Conservation (phyloP, 2,329 filamentous ascomycete species). For the Onygenales sp. region DNA sequence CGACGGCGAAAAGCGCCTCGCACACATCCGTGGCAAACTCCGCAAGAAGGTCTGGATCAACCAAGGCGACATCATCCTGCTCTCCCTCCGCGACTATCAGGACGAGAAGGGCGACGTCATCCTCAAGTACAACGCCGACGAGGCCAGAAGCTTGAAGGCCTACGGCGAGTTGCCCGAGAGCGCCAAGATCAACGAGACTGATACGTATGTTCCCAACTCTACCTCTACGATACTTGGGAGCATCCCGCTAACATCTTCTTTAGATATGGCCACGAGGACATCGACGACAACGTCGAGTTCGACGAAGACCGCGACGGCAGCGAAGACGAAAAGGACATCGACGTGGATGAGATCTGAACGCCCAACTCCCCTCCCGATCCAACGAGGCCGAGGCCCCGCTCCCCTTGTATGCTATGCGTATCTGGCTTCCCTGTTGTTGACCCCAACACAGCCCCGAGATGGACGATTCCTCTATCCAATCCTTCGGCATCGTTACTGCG, state of each 20-base stretch:
- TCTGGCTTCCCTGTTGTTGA: constrained; percentile 4
- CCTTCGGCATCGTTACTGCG: not conserved
- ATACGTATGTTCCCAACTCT: constrained; percentile 54
- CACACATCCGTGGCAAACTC: constrained; percentile 88
- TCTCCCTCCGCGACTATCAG: constrained; percentile 84
- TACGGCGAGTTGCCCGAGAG: constrained; percentile 96
- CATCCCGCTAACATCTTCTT: constrained; percentile 4
- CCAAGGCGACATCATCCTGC: constrained; percentile 87
- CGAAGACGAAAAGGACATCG: constrained; percentile 67
- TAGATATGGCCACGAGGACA: constrained; percentile 66
- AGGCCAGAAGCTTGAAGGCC: constrained; percentile 88
- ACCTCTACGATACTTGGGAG: not conserved
- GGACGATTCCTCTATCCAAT: not conserved
- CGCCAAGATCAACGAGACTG: constrained; percentile 99
- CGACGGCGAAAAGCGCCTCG: constrained; percentile 78
- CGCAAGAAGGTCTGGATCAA: constrained; percentile 99
- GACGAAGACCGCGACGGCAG: constrained; percentile 73
- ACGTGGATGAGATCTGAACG: constrained; percentile 86
- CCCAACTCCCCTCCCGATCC: not conserved
- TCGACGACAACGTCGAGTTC: constrained; percentile 98
- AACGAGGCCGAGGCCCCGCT: constrained; percentile 1
- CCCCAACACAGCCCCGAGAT: not conserved
- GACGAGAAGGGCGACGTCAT: constrained; percentile 90
- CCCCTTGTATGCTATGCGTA: constrained; percentile 2
- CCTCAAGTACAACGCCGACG: constrained; percentile 91